Evolutionary conservation across 441 rosid species (phyloP), one percentile per base, ranked within the genome.

Genomic region (Mallotus japonicus): DNA sequence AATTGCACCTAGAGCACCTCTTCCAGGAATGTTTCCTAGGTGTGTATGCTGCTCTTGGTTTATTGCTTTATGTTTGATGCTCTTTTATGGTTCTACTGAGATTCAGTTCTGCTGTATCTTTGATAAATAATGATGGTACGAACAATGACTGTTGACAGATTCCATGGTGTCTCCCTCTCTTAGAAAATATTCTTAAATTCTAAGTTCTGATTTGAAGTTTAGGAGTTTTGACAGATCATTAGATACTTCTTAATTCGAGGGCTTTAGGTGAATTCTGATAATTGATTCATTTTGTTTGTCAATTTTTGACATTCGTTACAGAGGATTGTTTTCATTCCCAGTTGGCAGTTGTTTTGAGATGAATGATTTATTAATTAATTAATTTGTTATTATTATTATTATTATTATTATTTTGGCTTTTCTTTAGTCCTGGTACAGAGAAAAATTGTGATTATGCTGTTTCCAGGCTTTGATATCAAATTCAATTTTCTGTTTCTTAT

Each of bases 21-120:
- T 77, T 34, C 78, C 88, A 0, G 83, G 91, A 67, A 73, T 83
- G 62, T 89, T 90, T 74, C 80, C 91, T 0, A 91, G 99, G 99
- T 95, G 37, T 53, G 79, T 70, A 12, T 70, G 34, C 17, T 61
- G 55, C 24, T 22, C 3, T 57, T 76, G 15, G 15, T 59, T 55
- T 60, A 5, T 54, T 62, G 54, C n/a, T 12, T 32, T 62, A 2
- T 32, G 10, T 72, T 19, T 19, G 24, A 2, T 40, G 16, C 44
- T 42, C 20, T 63, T 32, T 42, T 42, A 8, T n/a, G 5, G 0
- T 63, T 14, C 42, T 28, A 28, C 5, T 12, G 3, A 37, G 75
- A 58, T 49, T 50, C 19, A 11, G 14, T 42, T 76, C 34, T 77
- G 42, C 61, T 59, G 56, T 65, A 16, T 47, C 22, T 53, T 67